Evolutionary conservation across 179 eudicot species (phyloP).

Genomic region (Silene coronaria): DNA sequence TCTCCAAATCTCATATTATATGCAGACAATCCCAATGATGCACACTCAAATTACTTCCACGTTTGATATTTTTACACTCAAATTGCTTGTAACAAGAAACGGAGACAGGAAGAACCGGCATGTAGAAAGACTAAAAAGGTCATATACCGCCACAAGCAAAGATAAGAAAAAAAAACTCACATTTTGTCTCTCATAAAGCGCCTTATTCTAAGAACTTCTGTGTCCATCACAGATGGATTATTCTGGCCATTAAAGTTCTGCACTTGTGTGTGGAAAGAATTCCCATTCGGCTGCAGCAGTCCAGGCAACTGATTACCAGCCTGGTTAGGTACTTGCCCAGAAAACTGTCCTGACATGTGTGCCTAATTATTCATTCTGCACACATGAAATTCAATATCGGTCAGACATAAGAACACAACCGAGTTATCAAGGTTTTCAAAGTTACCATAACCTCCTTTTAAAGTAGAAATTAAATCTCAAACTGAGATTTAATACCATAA

Average conservation of each 20-base stretch:
- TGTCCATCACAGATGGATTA: conserved; percentile 39
- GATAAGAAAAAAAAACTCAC: conserved; percentile 39
- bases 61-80: background rate
- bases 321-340: conserved; percentile 64
- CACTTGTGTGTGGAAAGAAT: conserved; percentile 45
- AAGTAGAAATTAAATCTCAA: too few relatives aligned
- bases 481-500: too few relatives aligned
- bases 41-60: background rate
- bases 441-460: too few relatives aligned
- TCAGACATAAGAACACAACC: too few relatives aligned
- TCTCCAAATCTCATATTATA: background rate
- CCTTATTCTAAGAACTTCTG: conserved; percentile 43
- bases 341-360: conserved; percentile 55
- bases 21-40: background rate
- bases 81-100: too few relatives aligned
- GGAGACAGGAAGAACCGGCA: too few relatives aligned
- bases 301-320: conserved; percentile 48
- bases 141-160: background rate
- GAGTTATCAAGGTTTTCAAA: too few relatives aligned
- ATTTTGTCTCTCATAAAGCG: conserved; percentile 50
- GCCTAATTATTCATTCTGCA: conserved; percentile 62
- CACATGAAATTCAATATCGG: background rate
- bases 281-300: conserved; percentile 60
- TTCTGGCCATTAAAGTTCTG: conserved; percentile 49
- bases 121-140: too few relatives aligned